Conservation (phyloP, 2,329 filamentous ascomycete species). For the Aspergillus sp. region DNA sequence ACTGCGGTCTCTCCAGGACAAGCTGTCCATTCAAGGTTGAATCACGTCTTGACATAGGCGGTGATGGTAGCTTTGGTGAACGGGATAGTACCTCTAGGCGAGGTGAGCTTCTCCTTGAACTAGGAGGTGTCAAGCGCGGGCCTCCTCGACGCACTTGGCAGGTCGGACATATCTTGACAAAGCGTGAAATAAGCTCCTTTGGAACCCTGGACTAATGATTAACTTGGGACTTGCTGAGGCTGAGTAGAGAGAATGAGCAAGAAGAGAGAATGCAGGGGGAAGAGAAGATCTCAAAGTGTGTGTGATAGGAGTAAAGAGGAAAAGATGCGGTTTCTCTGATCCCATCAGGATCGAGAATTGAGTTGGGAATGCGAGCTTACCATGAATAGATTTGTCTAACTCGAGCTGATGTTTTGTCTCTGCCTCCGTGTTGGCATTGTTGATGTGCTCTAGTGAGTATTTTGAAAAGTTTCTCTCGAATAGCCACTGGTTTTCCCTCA, state of each 20-base stretch:
- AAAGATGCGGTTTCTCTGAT: too few relatives aligned
- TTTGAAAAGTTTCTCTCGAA: slow-evolving; percentile 54
- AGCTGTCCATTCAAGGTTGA: slow-evolving; percentile 34
- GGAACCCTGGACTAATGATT: slow-evolving; percentile 44
- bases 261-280: too few relatives aligned
- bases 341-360: not conserved
- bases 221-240: not conserved
- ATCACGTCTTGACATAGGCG: slow-evolving; percentile 39
- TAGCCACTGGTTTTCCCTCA: slow-evolving; percentile 55
- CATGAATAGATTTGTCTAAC: slow-evolving; percentile 54
- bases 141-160: slow-evolving; percentile 51
- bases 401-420: slow-evolving; percentile 55
- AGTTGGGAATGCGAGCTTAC: slow-evolving; percentile 32
- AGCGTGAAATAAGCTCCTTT: slow-evolving; percentile 54
- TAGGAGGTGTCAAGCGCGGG: slow-evolving; percentile 43
- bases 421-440: slow-evolving; percentile 54
- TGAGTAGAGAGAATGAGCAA: not conserved
- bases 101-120: slow-evolving; percentile 42
- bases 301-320: too few relatives aligned
- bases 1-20: slow-evolving; percentile 29
- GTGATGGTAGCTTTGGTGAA: slow-evolving; percentile 41
- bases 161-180: slow-evolving; percentile 54
- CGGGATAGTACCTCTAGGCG: slow-evolving; percentile 35
- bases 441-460: slow-evolving; percentile 53
- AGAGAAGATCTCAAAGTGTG: too few relatives aligned